These are phyloP conservation scores for Tulasnella sp. DNA, from an alignment of 768 basidiomycete genomes.

Conservation along the genomic window DNA sequence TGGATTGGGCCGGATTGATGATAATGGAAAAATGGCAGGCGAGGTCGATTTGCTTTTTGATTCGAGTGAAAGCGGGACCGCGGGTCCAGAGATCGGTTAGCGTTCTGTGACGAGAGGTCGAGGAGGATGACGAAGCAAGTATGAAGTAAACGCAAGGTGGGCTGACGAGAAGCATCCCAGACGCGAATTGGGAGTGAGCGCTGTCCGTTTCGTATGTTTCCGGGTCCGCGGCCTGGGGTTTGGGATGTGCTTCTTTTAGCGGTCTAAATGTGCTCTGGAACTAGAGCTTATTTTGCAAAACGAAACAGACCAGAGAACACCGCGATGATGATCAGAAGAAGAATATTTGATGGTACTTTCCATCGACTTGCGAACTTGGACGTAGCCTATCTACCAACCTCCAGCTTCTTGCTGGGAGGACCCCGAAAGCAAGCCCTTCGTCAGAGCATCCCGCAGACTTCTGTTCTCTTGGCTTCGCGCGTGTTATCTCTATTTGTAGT, in stretches of 20 bases:
- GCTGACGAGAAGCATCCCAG: not conserved
- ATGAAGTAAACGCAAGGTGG: constrained; percentile 9
- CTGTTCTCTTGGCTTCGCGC: not conserved
- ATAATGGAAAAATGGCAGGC: not conserved
- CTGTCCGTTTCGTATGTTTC: not conserved
- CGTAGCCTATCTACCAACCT: not conserved
- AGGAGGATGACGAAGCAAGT: not conserved
- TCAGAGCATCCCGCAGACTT: not conserved
- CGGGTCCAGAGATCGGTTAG: not conserved
- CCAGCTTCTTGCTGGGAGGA: not conserved
- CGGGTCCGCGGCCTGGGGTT: constrained; percentile 2
- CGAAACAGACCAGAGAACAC: not conserved
- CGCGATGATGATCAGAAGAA: not conserved
- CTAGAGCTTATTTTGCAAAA: not conserved
- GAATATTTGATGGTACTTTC: not conserved
- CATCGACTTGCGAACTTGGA: constrained; percentile 7
- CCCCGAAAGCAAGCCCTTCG: not conserved
- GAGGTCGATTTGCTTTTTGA: not conserved
- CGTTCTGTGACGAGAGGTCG: not conserved
- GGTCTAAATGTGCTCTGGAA: constrained; percentile 1
- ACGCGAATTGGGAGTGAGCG: not conserved
- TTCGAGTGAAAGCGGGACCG: not conserved
- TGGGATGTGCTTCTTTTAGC: not conserved
- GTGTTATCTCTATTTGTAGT: not conserved
- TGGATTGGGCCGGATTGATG: not conserved